phyloP scores from a whole-genome alignment of 129 eudicot species.

The Flaveria sonorensis region DNA sequence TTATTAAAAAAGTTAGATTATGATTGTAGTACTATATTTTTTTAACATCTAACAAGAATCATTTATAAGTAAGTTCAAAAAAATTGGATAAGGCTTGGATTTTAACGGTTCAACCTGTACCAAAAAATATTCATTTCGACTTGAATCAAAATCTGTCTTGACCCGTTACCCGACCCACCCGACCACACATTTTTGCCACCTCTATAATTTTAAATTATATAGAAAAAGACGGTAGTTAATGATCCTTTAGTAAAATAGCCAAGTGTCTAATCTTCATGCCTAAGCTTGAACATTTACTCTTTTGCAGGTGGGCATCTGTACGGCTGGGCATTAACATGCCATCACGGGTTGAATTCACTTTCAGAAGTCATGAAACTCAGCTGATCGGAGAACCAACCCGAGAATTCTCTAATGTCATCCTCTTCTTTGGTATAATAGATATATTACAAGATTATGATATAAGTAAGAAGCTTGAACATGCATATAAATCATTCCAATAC shows the following conservation, averaged over 20 bases:
- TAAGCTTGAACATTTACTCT: background rate
- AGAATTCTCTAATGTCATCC: conserved; percentile 59
- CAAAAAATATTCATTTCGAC: background rate
- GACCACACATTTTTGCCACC: background rate
- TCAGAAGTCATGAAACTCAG: conserved; percentile 54
- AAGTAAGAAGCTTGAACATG: conserved; percentile 89
- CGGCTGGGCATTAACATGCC: conserved; percentile 65
- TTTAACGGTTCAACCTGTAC: too few species aligned
- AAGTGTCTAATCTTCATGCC: background rate
- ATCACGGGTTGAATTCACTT: conserved; percentile 63
- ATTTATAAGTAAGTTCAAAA: background rate
- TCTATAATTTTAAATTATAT: too few species aligned
- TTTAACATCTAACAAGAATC: background rate
- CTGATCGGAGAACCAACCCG: conserved; percentile 70
- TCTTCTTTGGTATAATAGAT: conserved; percentile 76
- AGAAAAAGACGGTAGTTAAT: background rate
- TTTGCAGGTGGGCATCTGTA: conserved; percentile 54
- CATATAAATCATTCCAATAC: conserved; percentile 75
- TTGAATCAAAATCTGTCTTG: too few species aligned
- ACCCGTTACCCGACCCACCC: background rate
- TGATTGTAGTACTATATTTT: too few species aligned
- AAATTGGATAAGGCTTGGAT: background rate
- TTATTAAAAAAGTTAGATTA: background rate
- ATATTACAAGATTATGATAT: conserved; percentile 89
- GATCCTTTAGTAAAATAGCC: background rate